phyloP scores from a whole-genome alignment of 129 eudicot species.

The Calendula officinalis region DNA sequence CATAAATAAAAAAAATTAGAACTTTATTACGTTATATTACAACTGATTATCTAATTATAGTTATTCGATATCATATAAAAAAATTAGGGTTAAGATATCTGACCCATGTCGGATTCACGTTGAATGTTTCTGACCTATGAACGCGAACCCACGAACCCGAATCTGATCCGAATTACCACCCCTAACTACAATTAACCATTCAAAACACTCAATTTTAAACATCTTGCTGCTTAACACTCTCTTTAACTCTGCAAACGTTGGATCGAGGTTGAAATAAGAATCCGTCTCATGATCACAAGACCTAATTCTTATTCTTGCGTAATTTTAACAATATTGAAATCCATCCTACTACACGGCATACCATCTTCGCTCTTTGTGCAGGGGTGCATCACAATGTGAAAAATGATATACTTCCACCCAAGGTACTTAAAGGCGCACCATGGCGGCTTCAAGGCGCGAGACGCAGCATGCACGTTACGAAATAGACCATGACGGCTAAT shows the following conservation, averaged over 20 bases:
- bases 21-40: not conserved
- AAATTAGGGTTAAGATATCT: not conserved
- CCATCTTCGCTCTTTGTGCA: constrained; percentile 23
- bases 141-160: not conserved
- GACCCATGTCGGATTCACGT: not conserved
- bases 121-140: not conserved
- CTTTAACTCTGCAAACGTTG: not conserved
- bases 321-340: constrained; percentile 15
- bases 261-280: constrained; percentile 1
- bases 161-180: not conserved
- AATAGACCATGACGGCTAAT: too few relatives aligned
- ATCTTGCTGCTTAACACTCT: not conserved
- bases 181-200: not conserved
- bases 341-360: constrained; percentile 32
- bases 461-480: too few relatives aligned
- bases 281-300: not conserved
- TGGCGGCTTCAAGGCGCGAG: too few relatives aligned
- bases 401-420: too few relatives aligned
- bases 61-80: not conserved
- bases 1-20: too few relatives aligned
- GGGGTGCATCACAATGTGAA: not conserved
- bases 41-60: not conserved
- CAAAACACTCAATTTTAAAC: not conserved
- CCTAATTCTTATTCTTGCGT: constrained; percentile 11
- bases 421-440: too few relatives aligned